Conservation (phyloP, 345 rosid genomes). For the Geranium brycei region DNA sequence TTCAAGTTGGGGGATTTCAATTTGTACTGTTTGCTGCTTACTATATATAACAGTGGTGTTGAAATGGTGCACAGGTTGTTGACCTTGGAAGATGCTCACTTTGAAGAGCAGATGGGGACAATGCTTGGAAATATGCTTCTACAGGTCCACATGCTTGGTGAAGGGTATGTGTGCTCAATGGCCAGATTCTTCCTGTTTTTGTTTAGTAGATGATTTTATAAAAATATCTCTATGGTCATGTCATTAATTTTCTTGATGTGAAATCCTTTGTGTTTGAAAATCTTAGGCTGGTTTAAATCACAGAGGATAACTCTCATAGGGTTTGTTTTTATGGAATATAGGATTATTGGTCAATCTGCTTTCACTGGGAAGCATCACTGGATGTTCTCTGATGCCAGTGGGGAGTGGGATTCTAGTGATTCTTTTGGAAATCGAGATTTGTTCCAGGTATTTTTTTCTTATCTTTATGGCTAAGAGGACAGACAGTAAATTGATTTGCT, state of each 20-base stretch:
- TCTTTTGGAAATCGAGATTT: conserved; percentile 1
- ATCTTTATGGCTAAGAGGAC: background rate
- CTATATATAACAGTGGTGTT: conserved; percentile 9
- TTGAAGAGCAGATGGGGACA: conserved; percentile 39
- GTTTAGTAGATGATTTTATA: conserved; percentile 1
- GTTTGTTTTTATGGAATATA: conserved; percentile 9
- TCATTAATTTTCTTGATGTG: background rate
- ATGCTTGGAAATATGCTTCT: conserved; percentile 38
- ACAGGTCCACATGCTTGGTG: conserved; percentile 53
- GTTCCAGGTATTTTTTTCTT: conserved; percentile 6
- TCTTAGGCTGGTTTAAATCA: background rate
- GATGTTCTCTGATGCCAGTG: conserved; percentile 43
- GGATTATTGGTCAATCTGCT: conserved; percentile 60
- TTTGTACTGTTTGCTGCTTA: background rate
- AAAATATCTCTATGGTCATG: background rate
- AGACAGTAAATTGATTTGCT: conserved; percentile 23
- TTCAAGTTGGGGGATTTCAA: background rate
- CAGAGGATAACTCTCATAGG: background rate
- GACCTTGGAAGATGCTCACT: conserved; percentile 58
- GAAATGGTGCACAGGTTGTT: conserved; percentile 40
- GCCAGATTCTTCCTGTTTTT: background rate
- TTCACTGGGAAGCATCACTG: conserved; percentile 52
- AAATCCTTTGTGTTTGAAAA: background rate
- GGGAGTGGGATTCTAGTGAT: conserved; percentile 8
- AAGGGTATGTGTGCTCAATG: conserved; percentile 48